A percentile compares a stretch with the other conserved stretches of the same genome.
Conservation (phyloP, 352 stramenopile species). For the Globisporangium spinosum region DNA sequence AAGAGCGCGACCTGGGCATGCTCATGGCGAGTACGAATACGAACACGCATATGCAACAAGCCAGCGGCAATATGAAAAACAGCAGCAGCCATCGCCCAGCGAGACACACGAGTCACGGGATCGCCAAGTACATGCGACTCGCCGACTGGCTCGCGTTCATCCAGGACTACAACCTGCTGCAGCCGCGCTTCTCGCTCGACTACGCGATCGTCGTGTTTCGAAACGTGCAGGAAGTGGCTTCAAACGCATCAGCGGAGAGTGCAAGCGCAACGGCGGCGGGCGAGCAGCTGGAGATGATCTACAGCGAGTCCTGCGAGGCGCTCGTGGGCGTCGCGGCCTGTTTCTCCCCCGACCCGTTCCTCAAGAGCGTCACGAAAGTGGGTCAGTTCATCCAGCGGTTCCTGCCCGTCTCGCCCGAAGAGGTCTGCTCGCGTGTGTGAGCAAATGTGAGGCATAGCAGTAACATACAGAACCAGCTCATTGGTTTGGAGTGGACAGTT, state of each 20-base stretch:
- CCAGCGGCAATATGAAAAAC: neutral
- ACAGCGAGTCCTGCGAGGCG: slow-evolving; percentile 68
- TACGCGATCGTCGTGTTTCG: slow-evolving; percentile 55
- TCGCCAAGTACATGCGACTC: slow-evolving; percentile 66
- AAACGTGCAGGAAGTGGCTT: slow-evolving; percentile 53
- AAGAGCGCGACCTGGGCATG: slow-evolving; percentile 38
- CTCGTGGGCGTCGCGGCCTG: slow-evolving; percentile 50
- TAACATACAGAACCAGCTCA: neutral
- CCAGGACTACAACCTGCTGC: slow-evolving; percentile 63
- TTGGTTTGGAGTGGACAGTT: neutral
- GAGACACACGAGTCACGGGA: slow-evolving; percentile 25
- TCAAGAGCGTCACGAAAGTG: slow-evolving; percentile 46
- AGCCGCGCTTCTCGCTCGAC: slow-evolving; percentile 54
- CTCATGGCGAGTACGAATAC: neutral
- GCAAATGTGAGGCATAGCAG: neutral
- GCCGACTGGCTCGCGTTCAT: slow-evolving; percentile 69
- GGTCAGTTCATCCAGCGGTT: slow-evolving; percentile 73
- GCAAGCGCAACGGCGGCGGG: slow-evolving; percentile 12
- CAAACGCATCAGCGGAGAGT: neutral
- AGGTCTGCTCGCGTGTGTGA: slow-evolving; percentile 37
- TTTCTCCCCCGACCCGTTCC: slow-evolving; percentile 66
- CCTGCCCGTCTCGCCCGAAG: slow-evolving; percentile 57
- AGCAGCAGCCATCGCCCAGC: neutral
- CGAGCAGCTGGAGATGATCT: slow-evolving; percentile 60
- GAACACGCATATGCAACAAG: slow-evolving; percentile 11